These are phyloP conservation scores for Rhizopus delemar DNA, from an alignment of 371 early-diverging fungal genomes.

Conservation along the genomic window DNA sequence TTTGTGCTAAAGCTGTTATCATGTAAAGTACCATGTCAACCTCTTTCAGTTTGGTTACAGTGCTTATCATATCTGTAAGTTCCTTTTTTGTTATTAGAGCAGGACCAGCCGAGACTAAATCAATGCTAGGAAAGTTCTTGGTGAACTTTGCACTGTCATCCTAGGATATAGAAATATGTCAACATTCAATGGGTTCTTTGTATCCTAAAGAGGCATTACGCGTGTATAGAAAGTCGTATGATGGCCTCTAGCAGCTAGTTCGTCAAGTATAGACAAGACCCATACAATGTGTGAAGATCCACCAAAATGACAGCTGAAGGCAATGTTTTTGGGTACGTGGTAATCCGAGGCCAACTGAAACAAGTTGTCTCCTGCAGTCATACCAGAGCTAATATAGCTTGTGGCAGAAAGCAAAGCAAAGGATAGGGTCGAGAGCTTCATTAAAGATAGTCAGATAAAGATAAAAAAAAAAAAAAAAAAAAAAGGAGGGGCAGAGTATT, in stretches of 20 bases:
- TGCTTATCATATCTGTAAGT: no score
- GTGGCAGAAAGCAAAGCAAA: no score
- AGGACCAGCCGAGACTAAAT: constrained; percentile 16
- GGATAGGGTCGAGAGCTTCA: no score
- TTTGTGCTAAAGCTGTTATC: no score
- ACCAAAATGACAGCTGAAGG: constrained; percentile 13
- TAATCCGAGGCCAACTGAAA: no score
- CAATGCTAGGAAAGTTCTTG: constrained; percentile 16
- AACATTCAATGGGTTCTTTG: neutral
- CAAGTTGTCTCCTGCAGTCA: no score
- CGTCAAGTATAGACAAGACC: constrained; percentile 19
- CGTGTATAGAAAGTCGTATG: constrained; percentile 8
- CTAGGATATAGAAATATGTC: neutral
- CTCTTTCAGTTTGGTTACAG: no score
- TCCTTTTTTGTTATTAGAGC: neutral
- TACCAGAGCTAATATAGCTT: no score
- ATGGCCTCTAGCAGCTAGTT: constrained; percentile 17
- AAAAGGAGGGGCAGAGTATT: no score
- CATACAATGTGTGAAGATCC: constrained; percentile 24
- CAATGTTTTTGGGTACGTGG: constrained; percentile 11
- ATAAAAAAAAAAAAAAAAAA: no score
- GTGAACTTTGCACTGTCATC: constrained; percentile 18
- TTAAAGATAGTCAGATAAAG: no score
- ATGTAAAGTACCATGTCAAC: no score
- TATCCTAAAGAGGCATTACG: constrained; percentile 9